Base-by-base conservation (phyloP, 768 basidiomycete species). In the Clathrus columnatus region DNA sequence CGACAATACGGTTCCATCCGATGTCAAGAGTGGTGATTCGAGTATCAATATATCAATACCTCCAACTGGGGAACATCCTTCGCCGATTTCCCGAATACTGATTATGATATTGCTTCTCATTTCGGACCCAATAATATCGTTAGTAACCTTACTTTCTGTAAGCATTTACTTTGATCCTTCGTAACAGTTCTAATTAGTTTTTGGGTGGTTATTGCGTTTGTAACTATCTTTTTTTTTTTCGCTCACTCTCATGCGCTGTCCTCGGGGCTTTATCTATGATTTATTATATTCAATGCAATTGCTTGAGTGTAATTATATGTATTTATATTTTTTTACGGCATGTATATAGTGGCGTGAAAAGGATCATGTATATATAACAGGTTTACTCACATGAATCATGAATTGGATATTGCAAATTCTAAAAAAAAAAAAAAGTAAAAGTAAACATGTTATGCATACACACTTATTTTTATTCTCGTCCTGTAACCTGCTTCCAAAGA, bases 91-190 rank as follows among this genome's bases (percentile, higher is more conserved):
- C 84, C 84, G 8, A 75, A 71, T 61, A 53, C 70, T 2, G 67
- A 71, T 49, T 90, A 85, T 63, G 68, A 83, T 57, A 73, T 90
- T 44, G 58, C 70, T 47, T 68, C 72, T 48, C 69, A 81, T 55
- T 81, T 87, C 60, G 69, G 74, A 8, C 58, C 72, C 0, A 77
- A 85, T 62, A 81, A 79, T 58, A 85, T 86, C 54, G 70, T 86
- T 58, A 82, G 87, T 61, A 81, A 87, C 60, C 72, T 85, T 55
- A 81, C 83, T 1, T 79, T 86, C 63, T 85, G 85, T 84, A 59
- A 61, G 80, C 68, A 5, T 26, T 50, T 20, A 18, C 8, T 42
- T 53, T 6, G 28, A 4, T 47, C 26, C 55, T 56, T 49, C 27
- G 18, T 18, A 27, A 8, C n/a, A 30, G 26, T 43, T 10, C 36